Evolutionary conservation across 73 alveolate genomes (phyloP), one percentile per base, ranked within the genome.

Genomic region (Loxodes magnus): DNA sequence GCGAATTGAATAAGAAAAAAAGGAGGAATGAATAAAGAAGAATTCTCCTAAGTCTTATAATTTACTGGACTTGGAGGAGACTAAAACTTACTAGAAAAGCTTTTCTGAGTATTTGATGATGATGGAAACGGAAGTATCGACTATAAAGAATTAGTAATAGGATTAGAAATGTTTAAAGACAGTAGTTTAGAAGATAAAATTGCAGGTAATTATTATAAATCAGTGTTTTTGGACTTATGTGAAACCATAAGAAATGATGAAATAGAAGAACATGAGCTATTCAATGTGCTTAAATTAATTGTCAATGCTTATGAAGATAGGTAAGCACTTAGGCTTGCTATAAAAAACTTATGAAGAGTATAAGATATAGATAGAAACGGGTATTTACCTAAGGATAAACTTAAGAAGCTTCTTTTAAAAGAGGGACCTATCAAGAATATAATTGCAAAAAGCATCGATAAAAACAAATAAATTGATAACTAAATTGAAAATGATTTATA

Each of bases 281-380:
- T 67, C 56, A 74, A 81, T 56, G 81, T 81, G 7, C 69, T 81
- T 5, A 81, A 77, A 43, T 51, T 58, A 15, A 56, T 66, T 23
- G 39, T 81, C 25, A 71, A 43, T 10, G 64, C 68, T 15, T 58
- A 51, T 55, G 77, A 81, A 51, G 94, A 77, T 53, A 56, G 83
- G 35, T 21, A 56, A 17, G 50, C 66, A 26, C 46, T 81, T 20
- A 81, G 73, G 34, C 71, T 70, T 19, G 53, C 74, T 2, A 75
- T 81, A 5, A 51, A 56, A n/a, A 50, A 76, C 26, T 34, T 81
- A 14, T 81, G 68, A 43, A 53, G 59, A n/a, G 77, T 66, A 54
- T 73, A 77, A 44, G 94, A 81, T 64, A 65, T 26, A 39, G 71
- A 78, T 56, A 85, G 90, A 17, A 82, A 78, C 63, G 94, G 94